Evolutionary conservation across 2,329 filamentous ascomycete species (phyloP).

Genomic region (Calonectria crousiana): DNA sequence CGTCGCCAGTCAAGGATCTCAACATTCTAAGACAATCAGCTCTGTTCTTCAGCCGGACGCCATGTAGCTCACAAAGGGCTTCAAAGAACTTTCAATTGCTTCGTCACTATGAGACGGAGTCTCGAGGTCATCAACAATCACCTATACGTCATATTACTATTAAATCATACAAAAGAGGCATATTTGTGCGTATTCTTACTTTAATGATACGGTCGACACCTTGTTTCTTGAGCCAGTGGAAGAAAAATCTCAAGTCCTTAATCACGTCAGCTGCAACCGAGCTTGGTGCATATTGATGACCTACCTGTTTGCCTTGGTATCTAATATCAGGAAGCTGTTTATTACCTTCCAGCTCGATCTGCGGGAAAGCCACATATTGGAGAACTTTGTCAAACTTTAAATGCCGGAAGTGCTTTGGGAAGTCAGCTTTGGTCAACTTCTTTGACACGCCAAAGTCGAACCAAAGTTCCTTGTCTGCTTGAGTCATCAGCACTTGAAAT

Average conservation of each 20-base stretch:
- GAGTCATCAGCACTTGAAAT: background rate
- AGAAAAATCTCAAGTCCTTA: constrained; percentile 26
- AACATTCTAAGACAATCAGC: background rate
- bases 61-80: constrained; percentile 6
- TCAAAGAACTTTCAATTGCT: constrained; percentile 18
- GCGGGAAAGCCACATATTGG: constrained; percentile 24
- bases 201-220: constrained; percentile 12
- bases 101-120: constrained; percentile 27
- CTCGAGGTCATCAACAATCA: constrained; percentile 24
- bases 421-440: background rate
- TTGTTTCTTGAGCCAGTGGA: constrained; percentile 10
- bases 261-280: background rate
- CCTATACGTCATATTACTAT: background rate
- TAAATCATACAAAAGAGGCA: no score
- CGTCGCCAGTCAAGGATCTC: constrained; percentile 25
- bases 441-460: constrained; percentile 20
- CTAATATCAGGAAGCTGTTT: background rate
- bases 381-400: constrained; percentile 15
- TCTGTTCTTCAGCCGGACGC: background rate
- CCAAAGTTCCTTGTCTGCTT: constrained; percentile 14
- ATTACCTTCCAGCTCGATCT: background rate
- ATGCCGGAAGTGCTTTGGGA: constrained; percentile 18
- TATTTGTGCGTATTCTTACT: background rate
- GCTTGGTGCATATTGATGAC: background rate
- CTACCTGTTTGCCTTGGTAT: constrained; percentile 9